Conservation (phyloP, 257 asterid genomes). For the Solanum chaucha region DNA sequence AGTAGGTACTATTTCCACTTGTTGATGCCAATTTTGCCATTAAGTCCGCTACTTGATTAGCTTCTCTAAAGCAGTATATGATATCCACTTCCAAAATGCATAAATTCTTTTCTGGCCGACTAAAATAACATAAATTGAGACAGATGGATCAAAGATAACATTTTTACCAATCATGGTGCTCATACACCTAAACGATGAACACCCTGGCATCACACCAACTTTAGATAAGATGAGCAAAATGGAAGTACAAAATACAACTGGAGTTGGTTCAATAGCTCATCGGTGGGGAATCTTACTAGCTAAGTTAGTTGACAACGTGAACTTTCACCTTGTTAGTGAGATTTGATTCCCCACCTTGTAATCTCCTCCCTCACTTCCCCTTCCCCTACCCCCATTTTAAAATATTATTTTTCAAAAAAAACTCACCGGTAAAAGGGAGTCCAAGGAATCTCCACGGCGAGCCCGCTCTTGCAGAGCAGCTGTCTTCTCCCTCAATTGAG, state of each 20-base stretch:
- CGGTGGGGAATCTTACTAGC: no score
- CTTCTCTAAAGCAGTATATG: not conserved
- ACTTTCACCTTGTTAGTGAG: not conserved
- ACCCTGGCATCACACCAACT: not conserved
- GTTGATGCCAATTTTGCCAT: not conserved
- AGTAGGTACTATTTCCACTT: not conserved
- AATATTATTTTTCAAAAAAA: no score
- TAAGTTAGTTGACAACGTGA: not conserved
- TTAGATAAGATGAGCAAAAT: not conserved
- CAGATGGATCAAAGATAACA: not conserved
- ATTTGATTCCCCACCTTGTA: no score
- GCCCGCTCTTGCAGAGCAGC: constrained; percentile 59
- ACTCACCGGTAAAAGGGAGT: constrained; percentile 83
- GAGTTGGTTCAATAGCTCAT: not conserved
- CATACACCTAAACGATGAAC: not conserved
- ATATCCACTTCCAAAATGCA: not conserved
- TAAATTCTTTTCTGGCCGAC: not conserved
- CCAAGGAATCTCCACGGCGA: constrained; percentile 52
- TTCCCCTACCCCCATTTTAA: not conserved
- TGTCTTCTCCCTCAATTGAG: constrained; percentile 71
- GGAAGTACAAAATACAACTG: not conserved
- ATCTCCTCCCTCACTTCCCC: not conserved
- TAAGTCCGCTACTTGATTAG: not conserved
- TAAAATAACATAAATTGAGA: not conserved
- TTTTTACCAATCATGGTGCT: not conserved